These are phyloP conservation scores for Fusarium sp. DNA, from an alignment of 2,329 filamentous ascomycete species.

Conservation along the genomic window DNA sequence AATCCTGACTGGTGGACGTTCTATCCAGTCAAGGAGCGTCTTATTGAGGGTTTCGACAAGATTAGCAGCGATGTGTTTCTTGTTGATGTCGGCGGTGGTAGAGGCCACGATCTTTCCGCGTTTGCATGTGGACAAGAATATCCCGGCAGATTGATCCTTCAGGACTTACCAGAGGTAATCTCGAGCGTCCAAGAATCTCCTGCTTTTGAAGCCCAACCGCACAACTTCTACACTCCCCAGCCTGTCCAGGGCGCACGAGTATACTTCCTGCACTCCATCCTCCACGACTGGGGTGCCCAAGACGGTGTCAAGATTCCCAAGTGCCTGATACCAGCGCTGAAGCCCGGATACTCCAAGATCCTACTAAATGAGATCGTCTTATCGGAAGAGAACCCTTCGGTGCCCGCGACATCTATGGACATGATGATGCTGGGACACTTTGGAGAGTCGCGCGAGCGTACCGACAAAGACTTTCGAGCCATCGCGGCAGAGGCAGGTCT, in stretches of 20 bases:
- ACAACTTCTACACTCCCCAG: slow-evolving; percentile 44
- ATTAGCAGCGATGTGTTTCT: slow-evolving; percentile 22
- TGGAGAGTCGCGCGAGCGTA: slow-evolving; percentile 26
- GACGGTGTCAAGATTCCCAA: slow-evolving; percentile 52
- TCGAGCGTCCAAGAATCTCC: slow-evolving; percentile 10
- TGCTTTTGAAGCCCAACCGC: slow-evolving; percentile 10
- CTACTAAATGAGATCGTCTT: slow-evolving; percentile 36
- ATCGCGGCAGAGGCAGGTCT: slow-evolving; percentile 19
- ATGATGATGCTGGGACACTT: slow-evolving; percentile 39
- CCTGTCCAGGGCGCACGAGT: slow-evolving; percentile 28
- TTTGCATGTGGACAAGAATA: slow-evolving; percentile 22
- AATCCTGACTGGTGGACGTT: slow-evolving; percentile 30
- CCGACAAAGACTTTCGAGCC: slow-evolving; percentile 11
- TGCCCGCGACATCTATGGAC: slow-evolving; percentile 27
- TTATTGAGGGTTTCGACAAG: slow-evolving; percentile 11
- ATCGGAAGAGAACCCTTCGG: slow-evolving; percentile 22
- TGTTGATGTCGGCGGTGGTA: slow-evolving; percentile 39
- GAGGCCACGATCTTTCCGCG: slow-evolving; percentile 38
- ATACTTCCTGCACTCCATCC: slow-evolving; percentile 50
- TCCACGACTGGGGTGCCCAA: slow-evolving; percentile 57
- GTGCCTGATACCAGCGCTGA: slow-evolving; percentile 50
- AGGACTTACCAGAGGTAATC: slow-evolving; percentile 43
- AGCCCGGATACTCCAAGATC: slow-evolving; percentile 30
- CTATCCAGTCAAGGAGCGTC: slow-evolving; percentile 23
- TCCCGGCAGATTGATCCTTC: slow-evolving; percentile 27